phyloP scores from a whole-genome alignment of 192 early-diverging fungal genomes.

The Linnemannia hyalina region DNA sequence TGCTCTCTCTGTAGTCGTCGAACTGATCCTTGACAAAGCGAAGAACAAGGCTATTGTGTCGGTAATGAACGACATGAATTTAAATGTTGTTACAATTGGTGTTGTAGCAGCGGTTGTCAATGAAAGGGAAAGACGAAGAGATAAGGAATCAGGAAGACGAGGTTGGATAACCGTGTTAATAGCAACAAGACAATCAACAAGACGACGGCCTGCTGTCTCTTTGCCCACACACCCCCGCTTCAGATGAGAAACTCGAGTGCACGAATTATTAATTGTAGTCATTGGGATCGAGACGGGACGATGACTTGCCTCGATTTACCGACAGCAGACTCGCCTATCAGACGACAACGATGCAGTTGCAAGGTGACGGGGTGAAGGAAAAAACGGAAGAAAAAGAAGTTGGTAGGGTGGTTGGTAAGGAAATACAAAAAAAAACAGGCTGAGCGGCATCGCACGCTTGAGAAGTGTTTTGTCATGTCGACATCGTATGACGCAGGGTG shows the following conservation, averaged over 20 bases:
- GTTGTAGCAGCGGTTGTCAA: neutral
- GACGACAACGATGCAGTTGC: neutral
- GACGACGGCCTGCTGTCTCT: neutral
- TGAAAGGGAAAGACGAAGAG: neutral
- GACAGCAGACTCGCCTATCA: slow-evolving; percentile 70
- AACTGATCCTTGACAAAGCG: slow-evolving; percentile 95
- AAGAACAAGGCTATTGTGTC: slow-evolving; percentile 72
- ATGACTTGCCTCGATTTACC: slow-evolving; percentile 75
- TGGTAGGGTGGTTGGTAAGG: neutral
- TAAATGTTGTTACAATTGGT: neutral
- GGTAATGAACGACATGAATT: neutral
- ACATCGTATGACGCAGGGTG: no score
- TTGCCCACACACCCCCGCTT: neutral
- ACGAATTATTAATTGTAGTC: neutral
- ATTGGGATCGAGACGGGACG: neutral
- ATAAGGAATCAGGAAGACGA: neutral
- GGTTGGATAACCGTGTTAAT: neutral
- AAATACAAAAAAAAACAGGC: neutral
- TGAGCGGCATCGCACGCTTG: neutral
- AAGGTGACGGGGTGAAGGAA: neutral
- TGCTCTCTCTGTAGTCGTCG: slow-evolving; percentile 94
- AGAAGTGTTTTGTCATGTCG: neutral
- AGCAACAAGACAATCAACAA: no score
- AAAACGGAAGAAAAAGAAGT: neutral
- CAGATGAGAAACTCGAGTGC: neutral